Evolutionary conservation across 2,329 filamentous ascomycete species (phyloP), one percentile per base, ranked within the genome.

Genomic region (Diaporthe caulivora): DNA sequence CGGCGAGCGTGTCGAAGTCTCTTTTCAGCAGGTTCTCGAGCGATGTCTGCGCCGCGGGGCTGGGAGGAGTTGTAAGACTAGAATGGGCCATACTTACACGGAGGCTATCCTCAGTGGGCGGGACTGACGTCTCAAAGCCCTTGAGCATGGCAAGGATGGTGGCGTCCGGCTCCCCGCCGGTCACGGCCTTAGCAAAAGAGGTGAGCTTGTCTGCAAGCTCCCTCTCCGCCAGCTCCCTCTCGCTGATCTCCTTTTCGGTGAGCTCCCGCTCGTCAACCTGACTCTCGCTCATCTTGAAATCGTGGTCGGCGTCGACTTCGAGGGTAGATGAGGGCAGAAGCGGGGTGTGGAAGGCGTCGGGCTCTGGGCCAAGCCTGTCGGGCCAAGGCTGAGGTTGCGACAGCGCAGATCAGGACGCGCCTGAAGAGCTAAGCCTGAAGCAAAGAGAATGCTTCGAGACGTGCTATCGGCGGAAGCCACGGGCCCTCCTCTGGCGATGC

Each of bases 71-170:
- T 3, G 3, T 3, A 29, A 24, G 4, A 9, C 9, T 13, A 34
- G 17, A 24, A 71, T 24, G 31, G 47, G 24, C 17, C 51, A 31
- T 55, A 86, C 90, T 78, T 86, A 92, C 93, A 80, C 96, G 92
- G 77, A 99, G 87, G 78, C 98, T 90, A 78, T 98, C 95, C 84
- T 99, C 97, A 3, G 94, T 97, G 13, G 95, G 94, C 60, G 90
- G 89, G 47, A 96, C 92, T 75, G 94, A 93, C 79, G 92, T 92
- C 84, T 96, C 94, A 51, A 98, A 87, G 67, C 92, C 90, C 79
- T 93, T 92, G 70, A 99, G 87, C 75, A 98, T 88, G 69, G 89
- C 87, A 71, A 97, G 86, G 67, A 97, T 89, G 75, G 90, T 93
- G 53, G 92, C 84, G 34, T 94, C 81, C 6, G 95, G 91, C 79